A percentile compares a stretch with the other conserved stretches of the same genome.
phyloP scores from a whole-genome alignment of 768 basidiomycete genomes.

The Naganishia vaughanmartiniae region DNA sequence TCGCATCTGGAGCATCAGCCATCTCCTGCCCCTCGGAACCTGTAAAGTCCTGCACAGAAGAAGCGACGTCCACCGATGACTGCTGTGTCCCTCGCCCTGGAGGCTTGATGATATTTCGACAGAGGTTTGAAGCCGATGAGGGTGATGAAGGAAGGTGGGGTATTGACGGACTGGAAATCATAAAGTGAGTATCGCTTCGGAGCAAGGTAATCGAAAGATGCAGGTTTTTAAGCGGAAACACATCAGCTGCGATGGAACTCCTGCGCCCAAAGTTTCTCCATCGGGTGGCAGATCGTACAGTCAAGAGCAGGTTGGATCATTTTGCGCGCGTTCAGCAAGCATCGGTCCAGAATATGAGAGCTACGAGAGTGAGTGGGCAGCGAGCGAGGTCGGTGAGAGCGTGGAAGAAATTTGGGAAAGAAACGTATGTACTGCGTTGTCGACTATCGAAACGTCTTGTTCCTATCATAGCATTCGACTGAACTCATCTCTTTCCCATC shows the following conservation, averaged over 20 bases:
- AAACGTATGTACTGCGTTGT: slow-evolving; percentile 35
- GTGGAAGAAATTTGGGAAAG: slow-evolving; percentile 50
- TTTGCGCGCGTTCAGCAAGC: slow-evolving; percentile 36
- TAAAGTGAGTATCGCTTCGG: slow-evolving; percentile 39
- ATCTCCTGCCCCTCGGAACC: slow-evolving; percentile 6
- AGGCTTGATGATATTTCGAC: slow-evolving; percentile 45
- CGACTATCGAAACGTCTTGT: not conserved
- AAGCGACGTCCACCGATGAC: not conserved
- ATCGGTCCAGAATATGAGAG: slow-evolving; percentile 37
- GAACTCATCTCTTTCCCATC: not conserved
- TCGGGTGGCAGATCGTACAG: slow-evolving; percentile 36
- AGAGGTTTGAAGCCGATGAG: slow-evolving; percentile 49
- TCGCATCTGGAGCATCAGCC: not conserved
- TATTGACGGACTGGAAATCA: slow-evolving; percentile 46
- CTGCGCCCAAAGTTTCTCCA: not conserved
- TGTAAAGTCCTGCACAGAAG: not conserved
- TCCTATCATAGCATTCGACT: not conserved
- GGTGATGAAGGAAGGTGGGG: slow-evolving; percentile 49
- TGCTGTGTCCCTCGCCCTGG: slow-evolving; percentile 44
- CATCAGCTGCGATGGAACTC: slow-evolving; percentile 20
- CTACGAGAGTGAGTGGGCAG: slow-evolving; percentile 49
- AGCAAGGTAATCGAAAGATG: not conserved
- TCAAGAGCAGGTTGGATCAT: slow-evolving; percentile 46
- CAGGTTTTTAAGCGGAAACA: not conserved
- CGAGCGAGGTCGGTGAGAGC: slow-evolving; percentile 50